Percentiles rank a stretch among this genome's conserved stretches.
Conservation (phyloP, 2,329 filamentous ascomycete species). For the Talaromyces amestolkiae region DNA sequence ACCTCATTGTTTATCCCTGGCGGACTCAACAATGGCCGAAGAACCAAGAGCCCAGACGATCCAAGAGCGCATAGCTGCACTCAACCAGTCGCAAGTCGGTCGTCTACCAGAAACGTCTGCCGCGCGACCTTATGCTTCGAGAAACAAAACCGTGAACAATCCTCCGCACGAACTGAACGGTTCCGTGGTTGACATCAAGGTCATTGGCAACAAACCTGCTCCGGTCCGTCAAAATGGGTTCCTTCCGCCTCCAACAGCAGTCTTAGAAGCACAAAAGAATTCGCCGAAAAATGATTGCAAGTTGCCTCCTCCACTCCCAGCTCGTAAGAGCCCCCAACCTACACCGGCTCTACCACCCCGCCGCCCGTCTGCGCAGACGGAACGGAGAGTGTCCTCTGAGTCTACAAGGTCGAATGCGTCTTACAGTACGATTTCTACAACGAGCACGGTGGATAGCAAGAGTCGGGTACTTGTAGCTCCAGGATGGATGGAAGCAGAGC, state of each 20-base stretch:
- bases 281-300: conserved; percentile 21
- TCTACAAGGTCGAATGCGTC: conserved; percentile 55
- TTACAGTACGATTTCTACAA: conserved; percentile 50
- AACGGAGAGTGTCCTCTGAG: conserved; percentile 46
- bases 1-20: conserved; percentile 1
- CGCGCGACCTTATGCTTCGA: conserved; percentile 29
- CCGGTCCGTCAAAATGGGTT: conserved; percentile 24
- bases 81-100: conserved; percentile 45
- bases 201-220: conserved; percentile 30
- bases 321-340: conserved; percentile 41
- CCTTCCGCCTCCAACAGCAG: conserved; percentile 29
- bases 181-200: conserved; percentile 26
- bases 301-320: conserved; percentile 47
- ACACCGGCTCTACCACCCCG: conserved; percentile 52
- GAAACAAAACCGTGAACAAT: conserved; percentile 36
- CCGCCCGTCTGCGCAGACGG: conserved; percentile 35
- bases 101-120: conserved; percentile 32
- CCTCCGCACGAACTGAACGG: conserved; percentile 34
- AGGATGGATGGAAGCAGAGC: conserved; percentile 54
- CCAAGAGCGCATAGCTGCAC: conserved; percentile 46
- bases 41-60: conserved; percentile 45
- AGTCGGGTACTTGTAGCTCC: conserved; percentile 52
- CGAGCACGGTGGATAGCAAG: conserved; percentile 32
- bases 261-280: conserved; percentile 29
- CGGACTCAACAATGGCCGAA: conserved; percentile 36